phyloP scores from a whole-genome alignment of 1,284 basidiomycete genomes.

The Tilletia horrida region DNA sequence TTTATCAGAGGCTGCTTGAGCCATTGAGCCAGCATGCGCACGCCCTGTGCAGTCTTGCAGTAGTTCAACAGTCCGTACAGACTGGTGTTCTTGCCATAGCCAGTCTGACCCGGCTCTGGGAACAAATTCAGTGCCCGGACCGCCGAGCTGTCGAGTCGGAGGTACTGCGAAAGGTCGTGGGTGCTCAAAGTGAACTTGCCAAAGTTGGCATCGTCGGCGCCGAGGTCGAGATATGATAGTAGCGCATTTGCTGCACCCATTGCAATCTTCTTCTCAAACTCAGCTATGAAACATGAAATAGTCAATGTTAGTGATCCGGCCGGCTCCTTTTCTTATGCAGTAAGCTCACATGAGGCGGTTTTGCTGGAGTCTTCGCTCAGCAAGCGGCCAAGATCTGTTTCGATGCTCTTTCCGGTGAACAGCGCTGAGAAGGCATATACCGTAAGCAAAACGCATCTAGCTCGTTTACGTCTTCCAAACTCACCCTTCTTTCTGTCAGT shows the following conservation, averaged over 20 bases:
- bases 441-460: neutral
- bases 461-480: neutral
- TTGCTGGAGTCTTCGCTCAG: slow-evolving; percentile 56
- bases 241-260: slow-evolving; percentile 78
- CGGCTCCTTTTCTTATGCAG: slow-evolving; percentile 57
- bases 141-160: slow-evolving; percentile 92
- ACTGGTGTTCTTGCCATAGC: slow-evolving; percentile 58
- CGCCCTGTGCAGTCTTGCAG: slow-evolving; percentile 94
- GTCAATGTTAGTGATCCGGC: no score
- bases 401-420: slow-evolving; percentile 74
- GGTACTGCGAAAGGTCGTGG: slow-evolving; percentile 89
- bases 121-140: slow-evolving; percentile 84
- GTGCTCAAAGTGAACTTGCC: slow-evolving; percentile 75
- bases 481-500: slow-evolving; percentile 80
- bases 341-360: no score
- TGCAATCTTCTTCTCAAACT: slow-evolving; percentile 74
- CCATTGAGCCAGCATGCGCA: slow-evolving; percentile 86
- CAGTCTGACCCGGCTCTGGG: slow-evolving; percentile 59
- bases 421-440: slow-evolving; percentile 57
- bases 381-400: slow-evolving; percentile 79
- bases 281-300: slow-evolving; percentile 61
- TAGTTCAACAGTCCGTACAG: slow-evolving; percentile 85
- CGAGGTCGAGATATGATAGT: slow-evolving; percentile 75
- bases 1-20: slow-evolving; percentile 95
- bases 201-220: slow-evolving; percentile 77